These are phyloP conservation scores for Xenoacremonium recifei DNA, from an alignment of 2,329 filamentous ascomycete species.

Conservation along the genomic window DNA sequence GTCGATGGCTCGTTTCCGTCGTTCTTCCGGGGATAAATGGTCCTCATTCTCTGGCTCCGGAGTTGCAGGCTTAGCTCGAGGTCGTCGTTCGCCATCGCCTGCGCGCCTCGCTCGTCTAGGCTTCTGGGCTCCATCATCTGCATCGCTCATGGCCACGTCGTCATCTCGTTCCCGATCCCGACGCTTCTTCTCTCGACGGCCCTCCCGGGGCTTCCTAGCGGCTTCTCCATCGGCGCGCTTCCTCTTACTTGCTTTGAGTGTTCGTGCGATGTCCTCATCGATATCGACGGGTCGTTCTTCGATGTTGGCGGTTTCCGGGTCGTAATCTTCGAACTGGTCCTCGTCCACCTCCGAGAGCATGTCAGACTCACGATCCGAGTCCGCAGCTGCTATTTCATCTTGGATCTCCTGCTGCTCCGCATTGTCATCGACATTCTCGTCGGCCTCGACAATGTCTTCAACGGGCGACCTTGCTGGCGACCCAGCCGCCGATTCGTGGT, in stretches of 20 bases:
- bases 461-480: constrained; percentile 36
- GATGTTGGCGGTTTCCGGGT: constrained; percentile 61
- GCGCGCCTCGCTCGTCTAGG: constrained; percentile 48
- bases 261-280: constrained; percentile 63
- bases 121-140: constrained; percentile 42
- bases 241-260: constrained; percentile 62
- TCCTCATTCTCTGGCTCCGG: constrained; percentile 72
- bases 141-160: constrained; percentile 48
- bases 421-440: constrained; percentile 30
- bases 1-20: constrained; percentile 79
- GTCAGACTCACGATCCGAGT: constrained; percentile 57
- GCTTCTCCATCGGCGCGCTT: constrained; percentile 64
- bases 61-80: constrained; percentile 40
- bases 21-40: constrained; percentile 78
- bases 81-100: constrained; percentile 47
- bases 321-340: constrained; percentile 68
- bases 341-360: constrained; percentile 68
- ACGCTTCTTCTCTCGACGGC: constrained; percentile 66
- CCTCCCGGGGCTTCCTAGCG: constrained; percentile 72
- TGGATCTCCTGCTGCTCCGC: constrained; percentile 24
- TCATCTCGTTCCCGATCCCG: constrained; percentile 47
- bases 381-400: constrained; percentile 40
- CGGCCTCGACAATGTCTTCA: constrained; percentile 42
- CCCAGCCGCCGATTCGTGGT: constrained; percentile 41
- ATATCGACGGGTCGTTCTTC: constrained; percentile 65